Evolutionary conservation across 345 rosid genomes (phyloP).

Genomic region (Brassica nigra): DNA sequence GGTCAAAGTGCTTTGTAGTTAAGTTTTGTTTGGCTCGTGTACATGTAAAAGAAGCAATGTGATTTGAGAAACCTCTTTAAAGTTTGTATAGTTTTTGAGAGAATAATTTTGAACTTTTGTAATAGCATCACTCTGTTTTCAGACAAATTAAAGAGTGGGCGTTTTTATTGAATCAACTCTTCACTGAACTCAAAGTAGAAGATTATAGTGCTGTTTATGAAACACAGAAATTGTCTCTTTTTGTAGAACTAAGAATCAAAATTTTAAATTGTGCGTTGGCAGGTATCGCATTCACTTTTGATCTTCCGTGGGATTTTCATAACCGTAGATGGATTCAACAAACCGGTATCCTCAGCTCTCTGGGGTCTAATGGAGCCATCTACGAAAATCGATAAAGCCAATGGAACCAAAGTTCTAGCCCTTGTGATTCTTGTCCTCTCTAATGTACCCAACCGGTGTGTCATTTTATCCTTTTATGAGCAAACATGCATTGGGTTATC

Average conservation of each 20-base stretch:
- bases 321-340: conserved; percentile 56
- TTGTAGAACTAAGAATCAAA: background rate
- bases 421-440: no score
- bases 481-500: no score
- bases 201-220: no score
- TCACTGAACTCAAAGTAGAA: background rate
- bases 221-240: no score
- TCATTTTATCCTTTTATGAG: no score
- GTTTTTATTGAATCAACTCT: background rate
- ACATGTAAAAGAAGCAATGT: background rate
- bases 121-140: background rate
- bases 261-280: background rate
- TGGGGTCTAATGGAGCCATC: no score
- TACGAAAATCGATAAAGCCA: no score
- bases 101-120: background rate
- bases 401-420: no score
- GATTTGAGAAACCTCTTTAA: conserved; percentile 8
- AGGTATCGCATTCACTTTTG: conserved; percentile 74
- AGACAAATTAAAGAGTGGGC: background rate
- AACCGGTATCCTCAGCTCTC: no score
- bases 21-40: conserved; percentile 16
- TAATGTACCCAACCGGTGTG: no score
- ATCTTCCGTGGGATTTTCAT: conserved; percentile 88
- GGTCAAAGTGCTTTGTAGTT: conserved; percentile 43
- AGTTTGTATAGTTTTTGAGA: background rate